A percentile compares a stretch with the other conserved stretches of the same genome.
Evolutionary conservation across 345 rosid species (phyloP).

Genomic region (Linum lewisii): DNA sequence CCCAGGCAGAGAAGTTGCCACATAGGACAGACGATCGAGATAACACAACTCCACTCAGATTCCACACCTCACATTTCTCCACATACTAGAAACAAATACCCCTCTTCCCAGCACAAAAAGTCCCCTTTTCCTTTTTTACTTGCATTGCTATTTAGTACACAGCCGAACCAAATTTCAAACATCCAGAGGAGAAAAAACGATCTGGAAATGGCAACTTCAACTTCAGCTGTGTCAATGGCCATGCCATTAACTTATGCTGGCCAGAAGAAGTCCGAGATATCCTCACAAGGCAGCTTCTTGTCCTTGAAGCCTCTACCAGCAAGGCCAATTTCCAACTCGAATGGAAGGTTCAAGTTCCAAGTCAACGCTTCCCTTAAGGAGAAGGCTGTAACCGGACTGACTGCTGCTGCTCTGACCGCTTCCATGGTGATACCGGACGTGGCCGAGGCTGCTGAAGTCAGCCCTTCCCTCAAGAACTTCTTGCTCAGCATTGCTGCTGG

Average conservation of each 20-base stretch:
- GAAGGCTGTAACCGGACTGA: constrained; percentile 59
- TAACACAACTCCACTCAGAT: constrained; percentile 19
- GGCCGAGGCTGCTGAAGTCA: constrained; percentile 69
- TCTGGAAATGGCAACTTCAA: constrained; percentile 39
- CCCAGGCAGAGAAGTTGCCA: constrained; percentile 37
- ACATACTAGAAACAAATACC: constrained; percentile 3
- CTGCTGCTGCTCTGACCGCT: constrained; percentile 66
- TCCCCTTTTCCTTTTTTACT: background rate
- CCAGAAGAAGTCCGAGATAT: constrained; percentile 28
- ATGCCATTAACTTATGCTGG: constrained; percentile 35
- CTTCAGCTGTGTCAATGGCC: constrained; percentile 66
- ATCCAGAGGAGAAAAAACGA: constrained; percentile 9
- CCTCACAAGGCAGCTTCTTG: constrained; percentile 29
- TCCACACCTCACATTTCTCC: constrained; percentile 29
- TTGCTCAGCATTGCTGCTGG: constrained; percentile 82
- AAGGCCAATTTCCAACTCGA: constrained; percentile 26
- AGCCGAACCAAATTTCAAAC: background rate
- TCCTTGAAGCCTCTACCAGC: constrained; percentile 42
- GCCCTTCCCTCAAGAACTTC: constrained; percentile 91
- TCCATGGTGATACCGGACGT: constrained; percentile 70
- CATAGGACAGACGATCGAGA: constrained; percentile 32
- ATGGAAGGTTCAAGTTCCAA: constrained; percentile 20
- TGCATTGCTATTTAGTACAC: no score
- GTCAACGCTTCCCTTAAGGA: constrained; percentile 55
- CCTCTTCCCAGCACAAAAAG: constrained; percentile 1